phyloP scores from a whole-genome alignment of 495 filamentous ascomycete species.

The Zalerion maritima region DNA sequence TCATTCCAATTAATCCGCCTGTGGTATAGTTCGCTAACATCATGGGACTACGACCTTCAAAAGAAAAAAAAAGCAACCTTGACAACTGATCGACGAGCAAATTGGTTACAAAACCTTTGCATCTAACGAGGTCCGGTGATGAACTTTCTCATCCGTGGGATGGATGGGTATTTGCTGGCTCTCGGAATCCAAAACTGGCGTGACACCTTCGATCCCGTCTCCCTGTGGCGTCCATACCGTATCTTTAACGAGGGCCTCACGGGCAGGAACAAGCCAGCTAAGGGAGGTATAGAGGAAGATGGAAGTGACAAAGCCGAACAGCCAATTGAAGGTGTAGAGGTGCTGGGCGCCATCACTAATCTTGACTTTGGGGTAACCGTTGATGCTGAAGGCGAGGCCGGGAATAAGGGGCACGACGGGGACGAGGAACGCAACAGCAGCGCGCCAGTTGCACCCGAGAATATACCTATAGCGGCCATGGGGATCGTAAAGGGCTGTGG shows the following conservation, averaged over 20 bases:
- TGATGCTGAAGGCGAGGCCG: slow-evolving; percentile 21
- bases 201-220: slow-evolving; percentile 8
- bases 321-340: slow-evolving; percentile 34
- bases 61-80: no score
- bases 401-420: slow-evolving; percentile 49
- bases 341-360: slow-evolving; percentile 21
- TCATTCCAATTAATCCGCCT: no score
- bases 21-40: no score
- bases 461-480: slow-evolving; percentile 39
- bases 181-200: no score
- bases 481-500: slow-evolving; percentile 38
- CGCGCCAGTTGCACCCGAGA: slow-evolving; percentile 50
- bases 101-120: no score
- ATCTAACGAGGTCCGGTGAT: no score
- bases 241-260: slow-evolving; percentile 14
- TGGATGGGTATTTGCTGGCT: no score
- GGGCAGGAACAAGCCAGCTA: slow-evolving; percentile 17
- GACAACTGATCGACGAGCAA: no score
- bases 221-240: slow-evolving; percentile 22
- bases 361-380: slow-evolving; percentile 18
- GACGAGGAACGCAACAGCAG: slow-evolving; percentile 44
- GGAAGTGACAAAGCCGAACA: slow-evolving; percentile 33
- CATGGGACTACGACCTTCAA: no score
- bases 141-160: no score
- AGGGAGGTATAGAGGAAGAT: slow-evolving; percentile 23